A percentile compares a stretch with the other conserved stretches of the same genome.
Conservation (phyloP, 2,329 filamentous ascomycete genomes). For the Aspergillus ochraceoroseus region DNA sequence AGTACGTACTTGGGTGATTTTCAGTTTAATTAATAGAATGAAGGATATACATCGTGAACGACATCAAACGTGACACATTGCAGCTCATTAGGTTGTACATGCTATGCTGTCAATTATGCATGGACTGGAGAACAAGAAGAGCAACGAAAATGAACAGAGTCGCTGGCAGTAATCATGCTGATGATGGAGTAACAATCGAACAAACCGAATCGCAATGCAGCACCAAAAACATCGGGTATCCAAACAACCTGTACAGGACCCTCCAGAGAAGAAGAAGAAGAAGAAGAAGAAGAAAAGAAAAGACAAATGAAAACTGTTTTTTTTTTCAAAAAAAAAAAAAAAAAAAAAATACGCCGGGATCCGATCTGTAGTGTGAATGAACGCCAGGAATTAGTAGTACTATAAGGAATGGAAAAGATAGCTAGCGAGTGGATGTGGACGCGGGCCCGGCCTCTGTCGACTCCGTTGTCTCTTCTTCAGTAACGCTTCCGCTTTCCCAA, state of each 20-base stretch:
- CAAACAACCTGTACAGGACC: conserved; percentile 5
- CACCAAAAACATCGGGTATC: conserved; percentile 9
- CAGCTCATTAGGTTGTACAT: conserved; percentile 17
- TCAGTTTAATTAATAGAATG: conserved; percentile 7
- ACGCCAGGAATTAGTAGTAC: not conserved
- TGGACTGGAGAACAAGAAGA: not conserved
- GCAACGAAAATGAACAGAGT: not conserved
- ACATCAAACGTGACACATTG: conserved; percentile 18
- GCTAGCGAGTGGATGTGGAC: not conserved
- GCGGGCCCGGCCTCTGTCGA: no score
- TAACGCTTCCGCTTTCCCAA: conserved; percentile 65
- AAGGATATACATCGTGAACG: conserved; percentile 16
- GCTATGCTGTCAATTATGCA: conserved; percentile 7
- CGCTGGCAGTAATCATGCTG: not conserved
- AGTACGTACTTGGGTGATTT: conserved; percentile 1
- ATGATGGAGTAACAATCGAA: no score
- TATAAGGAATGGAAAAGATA: no score
- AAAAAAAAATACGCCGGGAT: no score
- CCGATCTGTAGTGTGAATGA: no score
- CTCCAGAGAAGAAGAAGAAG: no score
- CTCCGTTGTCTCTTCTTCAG: conserved; percentile 40
- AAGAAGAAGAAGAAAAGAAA: no score
- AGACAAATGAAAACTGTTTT: not conserved
- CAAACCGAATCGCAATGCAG: no score
- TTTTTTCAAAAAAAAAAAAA: no score